Percentiles rank a stretch among this genome's conserved stretches.
Evolutionary conservation across 1,284 basidiomycete genomes (phyloP).

Genomic region (Wolfiporia cocos): DNA sequence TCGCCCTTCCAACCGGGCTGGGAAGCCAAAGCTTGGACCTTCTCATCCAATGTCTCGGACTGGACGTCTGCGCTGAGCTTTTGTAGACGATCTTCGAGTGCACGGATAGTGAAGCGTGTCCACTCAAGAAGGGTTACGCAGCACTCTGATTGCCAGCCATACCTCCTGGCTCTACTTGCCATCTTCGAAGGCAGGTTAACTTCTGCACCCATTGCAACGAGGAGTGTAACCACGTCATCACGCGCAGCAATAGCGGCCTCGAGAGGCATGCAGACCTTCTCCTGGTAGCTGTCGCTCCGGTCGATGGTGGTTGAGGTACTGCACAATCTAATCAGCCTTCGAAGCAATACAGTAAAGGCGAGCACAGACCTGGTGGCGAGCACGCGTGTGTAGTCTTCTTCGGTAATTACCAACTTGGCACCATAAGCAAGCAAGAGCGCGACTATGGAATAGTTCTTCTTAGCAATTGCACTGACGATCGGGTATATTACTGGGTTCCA

Average conservation of each 20-base stretch:
- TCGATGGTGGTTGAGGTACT: no score
- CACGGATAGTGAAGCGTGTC: conserved; percentile 28
- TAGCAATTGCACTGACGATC: conserved; percentile 29
- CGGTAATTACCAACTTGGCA: conserved; percentile 27
- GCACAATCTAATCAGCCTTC: no score
- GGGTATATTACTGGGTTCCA: conserved; percentile 25
- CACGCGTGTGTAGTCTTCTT: conserved; percentile 30
- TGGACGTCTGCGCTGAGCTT: background rate
- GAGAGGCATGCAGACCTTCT: no score
- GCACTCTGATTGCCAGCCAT: background rate
- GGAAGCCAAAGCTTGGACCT: no score
- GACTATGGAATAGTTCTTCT: conserved; percentile 30
- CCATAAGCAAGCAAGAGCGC: conserved; percentile 37
- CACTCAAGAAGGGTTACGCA: conserved; percentile 34
- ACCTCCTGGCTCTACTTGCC: background rate
- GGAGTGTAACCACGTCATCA: conserved; percentile 37
- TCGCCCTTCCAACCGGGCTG: conserved; percentile 12
- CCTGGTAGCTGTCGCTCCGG: no score
- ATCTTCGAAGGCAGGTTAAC: conserved; percentile 23
- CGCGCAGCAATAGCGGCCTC: conserved; percentile 30
- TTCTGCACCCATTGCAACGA: conserved; percentile 37
- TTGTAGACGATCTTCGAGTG: conserved; percentile 8
- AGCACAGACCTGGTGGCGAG: no score
- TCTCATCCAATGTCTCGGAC: no score
- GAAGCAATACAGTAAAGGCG: no score